Evolutionary conservation across 2,329 filamentous ascomycete genomes (phyloP).

Genomic region (Talaromyces sp.): DNA sequence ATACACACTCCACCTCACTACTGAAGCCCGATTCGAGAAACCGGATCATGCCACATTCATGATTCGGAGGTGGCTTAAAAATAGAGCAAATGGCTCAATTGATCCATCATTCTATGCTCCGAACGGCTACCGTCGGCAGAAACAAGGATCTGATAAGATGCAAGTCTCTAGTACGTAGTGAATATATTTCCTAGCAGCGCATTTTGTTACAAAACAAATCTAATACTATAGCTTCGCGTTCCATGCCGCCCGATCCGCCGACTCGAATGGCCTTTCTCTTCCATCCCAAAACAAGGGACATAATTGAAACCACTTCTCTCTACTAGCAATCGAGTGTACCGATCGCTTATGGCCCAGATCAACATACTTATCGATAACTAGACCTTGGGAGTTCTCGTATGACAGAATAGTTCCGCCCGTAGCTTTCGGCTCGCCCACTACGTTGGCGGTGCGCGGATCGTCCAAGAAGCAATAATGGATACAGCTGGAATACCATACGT

Average conservation of each 20-base stretch:
- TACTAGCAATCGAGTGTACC: constrained; percentile 45
- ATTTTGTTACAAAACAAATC: too few species aligned
- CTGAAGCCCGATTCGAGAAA: not conserved
- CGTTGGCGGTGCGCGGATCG: constrained; percentile 53
- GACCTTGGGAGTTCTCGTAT: constrained; percentile 72
- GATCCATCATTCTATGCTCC: not conserved
- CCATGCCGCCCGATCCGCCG: constrained; percentile 39
- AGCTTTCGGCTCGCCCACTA: constrained; percentile 66
- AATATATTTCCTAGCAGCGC: not conserved
- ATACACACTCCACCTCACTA: not conserved
- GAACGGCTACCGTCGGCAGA: not conserved
- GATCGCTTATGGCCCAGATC: constrained; percentile 71
- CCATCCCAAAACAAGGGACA: constrained; percentile 48
- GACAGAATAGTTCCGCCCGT: constrained; percentile 67
- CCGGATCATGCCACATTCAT: not conserved
- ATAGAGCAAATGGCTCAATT: not conserved
- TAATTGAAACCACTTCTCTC: constrained; percentile 68
- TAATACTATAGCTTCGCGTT: constrained; percentile 35
- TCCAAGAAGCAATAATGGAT: constrained; percentile 61
- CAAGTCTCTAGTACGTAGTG: not conserved
- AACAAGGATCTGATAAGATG: not conserved
- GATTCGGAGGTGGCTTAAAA: not conserved
- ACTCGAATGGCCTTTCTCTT: constrained; percentile 35
- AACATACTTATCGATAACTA: constrained; percentile 68
- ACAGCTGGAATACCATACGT: constrained; percentile 56